Percentiles rank a stretch among this genome's conserved stretches.
These are phyloP conservation scores for Funneliformis mosseae DNA, from an alignment of 192 early-diverging fungal genomes.

Conservation along the genomic window DNA sequence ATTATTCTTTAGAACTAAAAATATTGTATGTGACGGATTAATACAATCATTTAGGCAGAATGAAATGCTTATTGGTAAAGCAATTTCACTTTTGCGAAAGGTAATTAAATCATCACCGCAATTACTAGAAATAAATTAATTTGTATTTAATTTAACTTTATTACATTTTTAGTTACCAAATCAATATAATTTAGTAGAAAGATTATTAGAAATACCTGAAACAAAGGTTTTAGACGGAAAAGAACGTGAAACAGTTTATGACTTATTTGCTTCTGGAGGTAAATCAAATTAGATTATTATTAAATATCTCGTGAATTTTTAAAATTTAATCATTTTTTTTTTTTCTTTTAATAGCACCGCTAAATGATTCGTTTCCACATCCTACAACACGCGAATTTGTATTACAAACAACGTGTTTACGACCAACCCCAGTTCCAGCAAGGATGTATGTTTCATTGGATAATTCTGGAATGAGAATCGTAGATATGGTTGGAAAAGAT, in stretches of 20 bases:
- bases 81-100: constrained; percentile 59
- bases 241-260: constrained; percentile 60
- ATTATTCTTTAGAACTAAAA: constrained; percentile 32
- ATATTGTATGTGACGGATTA: constrained; percentile 40
- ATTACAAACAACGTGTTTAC: constrained; percentile 34
- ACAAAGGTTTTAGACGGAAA: constrained; percentile 48
- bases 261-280: constrained; percentile 60
- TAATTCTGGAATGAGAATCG: constrained; percentile 19
- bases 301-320: constrained; percentile 2
- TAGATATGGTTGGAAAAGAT: constrained; percentile 22
- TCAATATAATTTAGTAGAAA: constrained; percentile 60
- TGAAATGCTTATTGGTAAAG: constrained; percentile 53
- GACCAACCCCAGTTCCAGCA: background rate
- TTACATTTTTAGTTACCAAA: constrained; percentile 55
- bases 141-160: background rate
- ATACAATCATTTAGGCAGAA: constrained; percentile 43
- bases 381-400: constrained; percentile 62
- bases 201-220: constrained; percentile 48
- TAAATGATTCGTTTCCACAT: constrained; percentile 49
- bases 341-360: constrained; percentile 29
- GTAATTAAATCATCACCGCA: constrained; percentile 33
- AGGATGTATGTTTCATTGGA: constrained; percentile 27
- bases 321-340: constrained; percentile 3
- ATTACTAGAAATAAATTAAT: background rate
- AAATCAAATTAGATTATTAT: background rate